Base-by-base conservation (phyloP, 495 filamentous ascomycete genomes). In the Penicillium daleae region DNA sequence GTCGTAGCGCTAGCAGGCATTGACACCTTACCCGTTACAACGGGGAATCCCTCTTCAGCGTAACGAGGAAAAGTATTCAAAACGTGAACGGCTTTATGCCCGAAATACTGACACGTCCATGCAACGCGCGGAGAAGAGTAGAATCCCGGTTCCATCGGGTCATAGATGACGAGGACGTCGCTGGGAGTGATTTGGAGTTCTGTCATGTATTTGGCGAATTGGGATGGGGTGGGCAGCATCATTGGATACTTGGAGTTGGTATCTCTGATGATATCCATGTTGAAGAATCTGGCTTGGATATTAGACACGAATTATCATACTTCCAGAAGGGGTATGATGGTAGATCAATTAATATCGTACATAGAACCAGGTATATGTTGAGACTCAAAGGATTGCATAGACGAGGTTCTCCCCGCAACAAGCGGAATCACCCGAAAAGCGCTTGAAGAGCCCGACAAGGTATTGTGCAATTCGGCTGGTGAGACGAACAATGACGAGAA, bases 11-110 rank as follows among this genome's bases (percentile, higher is more conserved):
- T 32, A 2, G 27, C 8, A 7, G n/a, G 26, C 21, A 26, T n/a
- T 29, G n/a, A 52, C 3, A 49, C 15, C 26, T 39, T 56, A 9
- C 52, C 52, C 2, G n/a, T 24, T 6, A n/a, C n/a, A 26, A 56
- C 33, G 33, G 52, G 52, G 27, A 26, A 56, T 15, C 52, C 32
- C 33, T 35, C 31, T 17, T 56, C 31, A 22, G 39, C 57, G 17
- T 75, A 77, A 6, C 27, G 54, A 8, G 66, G 65, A n/a, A 77
- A 75, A 32, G 66, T 77, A 31, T 77, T 77, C 65, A 77, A 31
- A 2, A 77, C 71, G 29, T 77, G 69, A 32, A 74, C 72, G 4
- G 61, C 40, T 0, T 27, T 40, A 48, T 74, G 72, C 0, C 74
- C 71, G 42, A 75, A 77, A 39, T 69, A 42, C 4, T 57, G 65